Evolutionary conservation across 768 basidiomycete genomes (phyloP), one percentile per base, ranked within the genome.

Genomic region (Chlorophyllum brunneum): DNA sequence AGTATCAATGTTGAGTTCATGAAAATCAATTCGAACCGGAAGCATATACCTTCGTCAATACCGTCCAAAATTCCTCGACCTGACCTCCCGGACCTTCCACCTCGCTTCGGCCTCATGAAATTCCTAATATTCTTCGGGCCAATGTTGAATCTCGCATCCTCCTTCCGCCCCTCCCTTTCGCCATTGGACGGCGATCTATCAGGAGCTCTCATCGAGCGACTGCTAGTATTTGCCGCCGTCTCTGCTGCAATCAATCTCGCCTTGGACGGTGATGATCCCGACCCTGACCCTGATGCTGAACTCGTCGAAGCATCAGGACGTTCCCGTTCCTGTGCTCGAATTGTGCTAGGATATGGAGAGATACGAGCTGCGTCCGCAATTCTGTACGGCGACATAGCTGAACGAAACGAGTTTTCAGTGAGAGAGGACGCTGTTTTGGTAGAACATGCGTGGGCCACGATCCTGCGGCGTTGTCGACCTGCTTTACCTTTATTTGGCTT

Each of bases 271-370:
- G 49, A 46, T 8, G 48, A 26, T 44, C 30, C 49, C 31, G 40
- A 44, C 42, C 36, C 34, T 31, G 27, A 15, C 16, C 37, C 29
- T 36, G 46, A 49, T 23, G 37, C 24, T 30, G 40, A 27, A 30
- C 20, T 30, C 8, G 38, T 34, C 13, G 23, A 40, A 40, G 39
- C 52, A 69, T 65, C 77, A 73, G 46, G 78, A 73, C 41, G 59
- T 58, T 54, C 69, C 66, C 22, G 63, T 58, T 54, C 66, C 64
- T 48, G 61, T 59, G 79, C 80, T 45, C 72, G 74, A 60, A 78
- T 70, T 64, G 69, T 71, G 64, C 78, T 81, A 51, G 81, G 77
- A 73, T 81, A 85, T 54, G 82, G 83, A 40, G 78, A 72, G 61
- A 75, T 70, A 61, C 66, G 67, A 58, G 71, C 75, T 74, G 75